Percentiles rank a stretch among this genome's conserved stretches.
Conservation (phyloP, 345 rosid species). For the Balakata baccata region DNA sequence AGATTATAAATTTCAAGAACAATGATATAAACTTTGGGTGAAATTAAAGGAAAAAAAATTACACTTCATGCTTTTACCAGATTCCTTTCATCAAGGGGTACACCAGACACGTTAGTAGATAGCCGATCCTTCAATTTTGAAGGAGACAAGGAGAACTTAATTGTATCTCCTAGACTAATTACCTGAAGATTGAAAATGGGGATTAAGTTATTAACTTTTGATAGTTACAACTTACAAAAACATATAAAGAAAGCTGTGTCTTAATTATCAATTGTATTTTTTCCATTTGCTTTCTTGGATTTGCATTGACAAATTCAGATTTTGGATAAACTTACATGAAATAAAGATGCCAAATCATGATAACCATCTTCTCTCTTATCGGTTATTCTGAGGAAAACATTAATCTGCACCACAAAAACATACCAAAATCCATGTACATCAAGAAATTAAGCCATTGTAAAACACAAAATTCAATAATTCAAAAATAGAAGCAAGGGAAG, state of each 20-base stretch:
- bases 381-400: constrained; percentile 90
- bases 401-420: constrained; percentile 46
- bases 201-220: constrained; percentile 4
- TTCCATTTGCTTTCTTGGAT: neutral
- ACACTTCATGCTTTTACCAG: constrained; percentile 39
- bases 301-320: neutral
- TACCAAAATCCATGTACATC: neutral
- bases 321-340: constrained; percentile 57
- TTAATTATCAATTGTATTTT: too few species aligned
- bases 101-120: constrained; percentile 76
- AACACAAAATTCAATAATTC: neutral
- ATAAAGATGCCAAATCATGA: constrained; percentile 92
- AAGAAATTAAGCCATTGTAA: neutral
- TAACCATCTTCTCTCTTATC: constrained; percentile 81
- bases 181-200: constrained; percentile 41
- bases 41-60: neutral
- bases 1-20: neutral
- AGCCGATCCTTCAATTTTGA: constrained; percentile 67
- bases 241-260: too few species aligned
- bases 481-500: constrained; percentile 3
- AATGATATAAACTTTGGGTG: neutral
- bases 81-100: constrained; percentile 78
- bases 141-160: constrained; percentile 89
- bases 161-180: constrained; percentile 78
- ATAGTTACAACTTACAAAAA: neutral